Conservation (phyloP, 306 rosid species). For the Mimosa pudica region DNA sequence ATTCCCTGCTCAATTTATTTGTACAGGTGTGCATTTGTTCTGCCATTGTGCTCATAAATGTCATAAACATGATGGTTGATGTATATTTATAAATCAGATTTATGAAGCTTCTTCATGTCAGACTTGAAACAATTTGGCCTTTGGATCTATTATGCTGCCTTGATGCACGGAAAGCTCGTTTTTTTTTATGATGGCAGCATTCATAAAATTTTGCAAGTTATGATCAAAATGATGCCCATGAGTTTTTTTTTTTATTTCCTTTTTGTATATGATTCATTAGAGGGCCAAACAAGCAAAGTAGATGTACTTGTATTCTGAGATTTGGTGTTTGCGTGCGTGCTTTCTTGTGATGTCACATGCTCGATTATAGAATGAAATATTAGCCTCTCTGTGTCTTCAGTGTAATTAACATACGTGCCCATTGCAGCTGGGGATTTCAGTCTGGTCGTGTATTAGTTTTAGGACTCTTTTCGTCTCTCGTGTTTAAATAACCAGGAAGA, state of each 20-base stretch:
- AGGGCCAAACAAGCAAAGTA: constrained; percentile 52
- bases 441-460: neutral
- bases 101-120: constrained; percentile 30
- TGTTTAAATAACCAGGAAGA: no score
- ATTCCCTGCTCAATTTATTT: neutral
- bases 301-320: no score
- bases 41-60: no score
- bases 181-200: constrained; percentile 88
- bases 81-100: no score
- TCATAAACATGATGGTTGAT: no score
- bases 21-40: constrained; percentile 67
- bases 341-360: constrained; percentile 16
- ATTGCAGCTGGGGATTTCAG: constrained; percentile 5
- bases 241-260: constrained; percentile 87
- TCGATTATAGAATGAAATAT: neutral
- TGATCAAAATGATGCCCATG: constrained; percentile 97
- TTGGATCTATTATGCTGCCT: constrained; percentile 25
- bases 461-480: no score
- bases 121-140: constrained; percentile 13
- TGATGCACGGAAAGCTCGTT: constrained; percentile 31
- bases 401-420: neutral
- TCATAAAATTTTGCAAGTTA: constrained; percentile 89
- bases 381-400: constrained; percentile 6
- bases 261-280: constrained; percentile 88
- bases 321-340: no score